phyloP scores from a whole-genome alignment of 2,329 filamentous ascomycete species.

The Pezizomycotina sp. region DNA sequence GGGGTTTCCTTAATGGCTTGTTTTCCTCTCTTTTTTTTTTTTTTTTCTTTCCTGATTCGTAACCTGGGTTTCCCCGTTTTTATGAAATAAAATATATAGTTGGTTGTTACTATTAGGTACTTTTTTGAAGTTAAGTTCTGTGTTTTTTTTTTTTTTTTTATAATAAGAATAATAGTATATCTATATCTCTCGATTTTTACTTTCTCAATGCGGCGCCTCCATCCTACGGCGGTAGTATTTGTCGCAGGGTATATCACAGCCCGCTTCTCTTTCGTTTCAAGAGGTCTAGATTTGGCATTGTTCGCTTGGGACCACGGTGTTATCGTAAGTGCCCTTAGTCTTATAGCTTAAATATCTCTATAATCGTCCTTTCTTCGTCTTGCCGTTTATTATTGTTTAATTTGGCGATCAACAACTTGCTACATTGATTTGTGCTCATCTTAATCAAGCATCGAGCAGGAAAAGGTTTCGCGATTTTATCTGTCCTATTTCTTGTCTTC shows the following conservation, averaged over 20 bases:
- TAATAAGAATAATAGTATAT: no score
- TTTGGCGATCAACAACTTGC: slow-evolving; percentile 12
- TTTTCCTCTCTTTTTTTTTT: no score
- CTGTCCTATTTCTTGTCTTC: slow-evolving; percentile 67
- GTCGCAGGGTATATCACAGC: slow-evolving; percentile 98
- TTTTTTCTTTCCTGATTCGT: no score
- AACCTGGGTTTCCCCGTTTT: no score
- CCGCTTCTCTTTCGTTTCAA: slow-evolving; percentile 94
- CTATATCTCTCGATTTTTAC: slow-evolving; percentile 13
- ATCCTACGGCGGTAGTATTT: slow-evolving; percentile 43
- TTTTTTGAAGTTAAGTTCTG: no score
- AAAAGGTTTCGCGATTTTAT: slow-evolving; percentile 70
- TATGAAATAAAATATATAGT: no score
- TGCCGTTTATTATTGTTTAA: not conserved
- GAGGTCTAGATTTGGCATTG: slow-evolving; percentile 87
- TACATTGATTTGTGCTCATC: slow-evolving; percentile 7
- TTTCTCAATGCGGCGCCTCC: slow-evolving; percentile 17
- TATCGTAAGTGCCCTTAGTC: slow-evolving; percentile 45
- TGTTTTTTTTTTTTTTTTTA: no score
- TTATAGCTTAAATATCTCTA: slow-evolving; percentile 7
- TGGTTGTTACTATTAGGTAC: no score
- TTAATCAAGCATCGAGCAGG: slow-evolving; percentile 54
- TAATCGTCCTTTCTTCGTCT: not conserved
- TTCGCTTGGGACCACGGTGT: slow-evolving; percentile 99
- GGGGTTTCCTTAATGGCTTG: no score